Percentiles rank a stretch among this genome's conserved stretches.
phyloP scores from a whole-genome alignment of 352 stramenopile species.

The Phytophthora crassamura region DNA sequence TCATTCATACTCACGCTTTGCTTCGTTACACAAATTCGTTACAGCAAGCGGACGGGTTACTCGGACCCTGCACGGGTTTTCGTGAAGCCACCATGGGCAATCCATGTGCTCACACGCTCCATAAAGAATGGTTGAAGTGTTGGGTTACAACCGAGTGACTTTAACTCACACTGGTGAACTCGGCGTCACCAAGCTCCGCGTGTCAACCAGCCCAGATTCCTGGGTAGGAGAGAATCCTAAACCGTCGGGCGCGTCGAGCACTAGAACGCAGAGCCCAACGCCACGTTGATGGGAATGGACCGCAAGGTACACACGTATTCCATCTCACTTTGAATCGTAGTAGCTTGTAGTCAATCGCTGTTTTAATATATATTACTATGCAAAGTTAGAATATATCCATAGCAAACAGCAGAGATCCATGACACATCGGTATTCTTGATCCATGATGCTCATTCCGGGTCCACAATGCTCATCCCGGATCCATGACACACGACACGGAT shows the following conservation, averaged over 20 bases:
- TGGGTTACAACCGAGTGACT: background rate
- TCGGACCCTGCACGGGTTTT: background rate
- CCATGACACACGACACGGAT: no score
- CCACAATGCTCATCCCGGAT: no score
- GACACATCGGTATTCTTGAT: no score
- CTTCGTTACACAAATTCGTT: background rate
- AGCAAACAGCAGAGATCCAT: no score
- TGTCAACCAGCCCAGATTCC: background rate
- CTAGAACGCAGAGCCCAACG: background rate
- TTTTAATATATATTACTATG: no score
- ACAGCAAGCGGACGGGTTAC: background rate
- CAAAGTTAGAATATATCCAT: no score
- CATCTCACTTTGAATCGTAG: no score
- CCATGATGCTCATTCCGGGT: no score
- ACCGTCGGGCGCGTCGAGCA: background rate
- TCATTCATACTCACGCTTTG: slow-evolving; percentile 2
- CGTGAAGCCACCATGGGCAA: background rate
- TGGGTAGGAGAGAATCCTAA: background rate
- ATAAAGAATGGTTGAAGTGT: no score
- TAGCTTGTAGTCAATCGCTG: no score
- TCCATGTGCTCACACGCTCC: slow-evolving; percentile 1
- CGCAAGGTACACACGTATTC: background rate
- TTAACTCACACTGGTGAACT: slow-evolving; percentile 8
- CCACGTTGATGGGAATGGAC: background rate
- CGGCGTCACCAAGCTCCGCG: background rate